Conservation (phyloP, 164 flowering plant genomes). For the Annona cherimola region DNA sequence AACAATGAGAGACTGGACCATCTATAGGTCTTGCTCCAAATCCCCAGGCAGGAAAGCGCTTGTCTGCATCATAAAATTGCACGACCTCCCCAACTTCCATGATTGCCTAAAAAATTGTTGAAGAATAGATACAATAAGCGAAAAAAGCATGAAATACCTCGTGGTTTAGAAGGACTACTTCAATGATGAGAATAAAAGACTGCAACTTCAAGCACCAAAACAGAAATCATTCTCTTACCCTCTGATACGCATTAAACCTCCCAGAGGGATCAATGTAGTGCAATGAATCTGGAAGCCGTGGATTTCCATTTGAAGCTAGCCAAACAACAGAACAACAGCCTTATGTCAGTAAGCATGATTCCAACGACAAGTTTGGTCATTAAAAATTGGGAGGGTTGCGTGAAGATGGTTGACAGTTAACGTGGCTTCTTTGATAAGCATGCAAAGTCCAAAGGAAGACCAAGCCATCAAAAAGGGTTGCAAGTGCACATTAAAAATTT, state of each 20-base stretch:
- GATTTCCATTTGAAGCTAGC: slow-evolving; percentile 90
- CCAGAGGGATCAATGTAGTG: slow-evolving; percentile 86
- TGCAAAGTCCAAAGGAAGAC: background rate
- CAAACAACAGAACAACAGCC: background rate
- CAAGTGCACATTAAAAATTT: background rate
- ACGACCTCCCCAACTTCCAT: slow-evolving; percentile 66
- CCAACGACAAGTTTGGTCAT: background rate
- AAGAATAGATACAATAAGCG: background rate
- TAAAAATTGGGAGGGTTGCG: background rate
- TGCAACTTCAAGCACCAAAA: no score
- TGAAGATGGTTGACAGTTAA: background rate
- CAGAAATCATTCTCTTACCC: slow-evolving; percentile 33
- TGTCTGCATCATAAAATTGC: slow-evolving; percentile 87
- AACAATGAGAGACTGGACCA: slow-evolving; percentile 76
- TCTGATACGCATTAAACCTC: slow-evolving; percentile 75
- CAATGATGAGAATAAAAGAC: background rate
- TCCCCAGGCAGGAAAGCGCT: slow-evolving; percentile 85
- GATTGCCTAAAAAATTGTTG: slow-evolving; percentile 53
- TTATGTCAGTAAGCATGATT: background rate
- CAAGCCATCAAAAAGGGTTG: background rate
- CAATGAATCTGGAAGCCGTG: slow-evolving; percentile 59
- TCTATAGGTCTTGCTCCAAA: slow-evolving; percentile 65
- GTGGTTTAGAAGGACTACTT: background rate
- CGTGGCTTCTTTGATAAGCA: background rate
- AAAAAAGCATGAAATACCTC: background rate